These are phyloP conservation scores for Aspergillus novoparasiticus DNA, from an alignment of 2,329 filamentous ascomycete species.

Conservation along the genomic window DNA sequence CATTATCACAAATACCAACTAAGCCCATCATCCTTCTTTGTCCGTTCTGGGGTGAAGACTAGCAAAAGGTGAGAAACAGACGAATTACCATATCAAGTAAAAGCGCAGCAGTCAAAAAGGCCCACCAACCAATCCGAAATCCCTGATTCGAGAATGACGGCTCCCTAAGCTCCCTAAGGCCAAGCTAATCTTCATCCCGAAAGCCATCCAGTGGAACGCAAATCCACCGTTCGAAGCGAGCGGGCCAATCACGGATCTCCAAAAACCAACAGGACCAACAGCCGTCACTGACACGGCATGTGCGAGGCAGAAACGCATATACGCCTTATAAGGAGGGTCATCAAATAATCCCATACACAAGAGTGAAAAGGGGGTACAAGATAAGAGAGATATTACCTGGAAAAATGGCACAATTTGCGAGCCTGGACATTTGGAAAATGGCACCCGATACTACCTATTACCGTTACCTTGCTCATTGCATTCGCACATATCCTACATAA, in stretches of 20 bases:
- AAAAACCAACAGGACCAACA: background rate
- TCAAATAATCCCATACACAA: background rate
- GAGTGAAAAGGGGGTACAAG: background rate
- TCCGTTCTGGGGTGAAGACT: background rate
- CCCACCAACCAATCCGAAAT: background rate
- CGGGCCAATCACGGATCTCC: background rate
- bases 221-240: background rate
- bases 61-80: background rate
- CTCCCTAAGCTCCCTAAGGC: background rate
- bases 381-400: background rate
- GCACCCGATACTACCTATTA: background rate
- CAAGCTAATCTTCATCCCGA: background rate
- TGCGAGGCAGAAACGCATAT: slow-evolving; percentile 5
- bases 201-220: background rate
- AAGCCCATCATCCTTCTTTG: background rate
- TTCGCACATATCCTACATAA: background rate
- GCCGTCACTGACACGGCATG: background rate
- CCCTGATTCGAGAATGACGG: background rate
- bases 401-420: fast-evolving
- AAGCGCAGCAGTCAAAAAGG: too few relatives aligned
- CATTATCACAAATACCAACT: background rate
- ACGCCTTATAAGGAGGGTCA: slow-evolving; percentile 1
- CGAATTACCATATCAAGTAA: background rate
- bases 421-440: background rate
- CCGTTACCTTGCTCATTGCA: background rate